phyloP scores from a whole-genome alignment of 495 filamentous ascomycete genomes.

The Daldinia concentrica region DNA sequence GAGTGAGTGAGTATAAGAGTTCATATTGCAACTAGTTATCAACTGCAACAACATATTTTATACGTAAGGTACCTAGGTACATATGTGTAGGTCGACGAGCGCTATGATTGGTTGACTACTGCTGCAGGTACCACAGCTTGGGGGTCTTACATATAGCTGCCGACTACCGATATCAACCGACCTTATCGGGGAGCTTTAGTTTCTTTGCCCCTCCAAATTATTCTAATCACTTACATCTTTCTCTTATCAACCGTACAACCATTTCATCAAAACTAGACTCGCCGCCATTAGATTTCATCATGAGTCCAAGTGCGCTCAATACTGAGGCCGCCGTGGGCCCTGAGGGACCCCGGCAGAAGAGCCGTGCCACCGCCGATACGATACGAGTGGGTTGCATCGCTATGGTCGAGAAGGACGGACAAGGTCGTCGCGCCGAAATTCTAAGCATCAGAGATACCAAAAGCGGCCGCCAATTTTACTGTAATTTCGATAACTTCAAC shows the following conservation, averaged over 20 bases:
- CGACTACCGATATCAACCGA: constrained; percentile 23
- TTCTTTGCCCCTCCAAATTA: constrained; percentile 40
- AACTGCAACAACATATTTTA: neutral
- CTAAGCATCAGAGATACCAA: constrained; percentile 86
- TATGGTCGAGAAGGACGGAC: constrained; percentile 71
- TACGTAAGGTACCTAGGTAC: constrained; percentile 1
- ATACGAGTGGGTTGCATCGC: constrained; percentile 66
- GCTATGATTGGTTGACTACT: neutral
- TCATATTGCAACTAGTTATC: neutral
- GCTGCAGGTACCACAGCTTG: constrained; percentile 11
- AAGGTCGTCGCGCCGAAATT: constrained; percentile 91
- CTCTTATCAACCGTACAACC: constrained; percentile 11
- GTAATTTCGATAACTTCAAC: constrained; percentile 99
- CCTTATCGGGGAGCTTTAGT: constrained; percentile 20
- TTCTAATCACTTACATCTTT: constrained; percentile 4
- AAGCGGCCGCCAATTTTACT: constrained; percentile 86
- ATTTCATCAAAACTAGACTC: constrained; percentile 36
- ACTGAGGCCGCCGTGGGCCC: constrained; percentile 58
- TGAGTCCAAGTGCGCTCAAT: constrained; percentile 51
- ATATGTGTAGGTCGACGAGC: neutral
- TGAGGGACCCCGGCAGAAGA: constrained; percentile 69
- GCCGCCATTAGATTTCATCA: constrained; percentile 47
- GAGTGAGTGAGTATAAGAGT: neutral
- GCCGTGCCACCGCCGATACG: constrained; percentile 80
- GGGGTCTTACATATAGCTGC: constrained; percentile 13